Percentiles rank a stretch among this genome's conserved stretches.
Conservation (phyloP, 805 yeast species). For the Nakazawaea molendinolei region DNA sequence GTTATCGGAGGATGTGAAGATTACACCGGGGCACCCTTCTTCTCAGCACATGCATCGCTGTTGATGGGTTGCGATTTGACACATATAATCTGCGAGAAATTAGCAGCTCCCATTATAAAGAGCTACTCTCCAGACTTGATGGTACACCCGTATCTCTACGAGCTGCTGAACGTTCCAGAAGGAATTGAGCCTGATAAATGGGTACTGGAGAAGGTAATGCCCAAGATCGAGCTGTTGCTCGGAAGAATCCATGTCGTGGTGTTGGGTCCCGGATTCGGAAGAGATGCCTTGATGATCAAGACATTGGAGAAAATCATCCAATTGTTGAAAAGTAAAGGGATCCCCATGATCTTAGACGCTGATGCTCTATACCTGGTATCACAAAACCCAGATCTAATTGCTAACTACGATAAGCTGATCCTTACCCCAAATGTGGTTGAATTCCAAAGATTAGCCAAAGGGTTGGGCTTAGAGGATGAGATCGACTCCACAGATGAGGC, state of each 20-base stretch:
- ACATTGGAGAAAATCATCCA: conserved; percentile 52
- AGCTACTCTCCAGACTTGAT: conserved; percentile 86
- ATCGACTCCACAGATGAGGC: conserved; percentile 13
- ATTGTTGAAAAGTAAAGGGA: conserved; percentile 44
- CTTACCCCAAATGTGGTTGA: conserved; percentile 90
- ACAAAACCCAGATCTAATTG: conserved; percentile 44
- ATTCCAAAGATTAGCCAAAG: conserved; percentile 59
- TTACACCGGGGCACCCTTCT: conserved; percentile 95
- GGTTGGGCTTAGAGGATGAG: conserved; percentile 31
- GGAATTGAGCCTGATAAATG: conserved; percentile 22
- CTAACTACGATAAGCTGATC: conserved; percentile 53
- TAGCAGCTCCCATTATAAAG: conserved; percentile 78
- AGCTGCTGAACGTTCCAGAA: conserved; percentile 21
- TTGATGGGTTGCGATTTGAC: conserved; percentile 82
- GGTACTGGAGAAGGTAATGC: conserved; percentile 40
- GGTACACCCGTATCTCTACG: conserved; percentile 88
- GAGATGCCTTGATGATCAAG: conserved; percentile 63
- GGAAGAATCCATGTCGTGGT: conserved; percentile 74
- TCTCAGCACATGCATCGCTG: conserved; percentile 81
- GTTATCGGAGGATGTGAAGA: conserved; percentile 94
- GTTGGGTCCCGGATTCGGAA: conserved; percentile 91
- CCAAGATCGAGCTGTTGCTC: conserved; percentile 49
- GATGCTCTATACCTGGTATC: conserved; percentile 75
- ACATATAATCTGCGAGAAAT: conserved; percentile 78
- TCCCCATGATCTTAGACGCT: conserved; percentile 84